Base-by-base conservation (phyloP, 441 rosid species). In the Euphorbia neoarborescens region DNA sequence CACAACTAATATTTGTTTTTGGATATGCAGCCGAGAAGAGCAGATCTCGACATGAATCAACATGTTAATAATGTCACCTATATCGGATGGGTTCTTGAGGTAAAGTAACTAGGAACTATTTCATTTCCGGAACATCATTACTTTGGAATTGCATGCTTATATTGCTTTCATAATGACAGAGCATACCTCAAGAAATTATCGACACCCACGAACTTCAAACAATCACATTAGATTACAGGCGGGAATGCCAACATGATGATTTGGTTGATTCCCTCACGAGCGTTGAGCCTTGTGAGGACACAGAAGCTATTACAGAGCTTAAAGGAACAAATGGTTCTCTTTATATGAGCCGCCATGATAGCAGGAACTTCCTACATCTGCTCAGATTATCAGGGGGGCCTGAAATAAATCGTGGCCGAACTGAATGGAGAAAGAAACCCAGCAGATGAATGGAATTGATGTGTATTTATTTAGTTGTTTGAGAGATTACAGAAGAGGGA, bases 81-180 rank as follows among this genome's bases (percentile, higher is more conserved):
- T 66, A 86, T 94, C 34, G 96, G 96, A 79, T 94, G 99, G 99
- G 87, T 88, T 81, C 88, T 94, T 14, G 99, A 94, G 97, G 99
- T 91, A 32, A 54, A 24, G 28, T 37, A 24, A 65, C 42, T 54
- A 20, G 13, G 13, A 56, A 38, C 48, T 40, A 44, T 44, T 44
- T 17, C 15, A 44, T 59, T 63, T 58, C 42, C 62, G 60, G 6
- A 27, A 76, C 20, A 20, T 65, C 62, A 17, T 34, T 51, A 13
- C 22, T 24, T 56, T 30, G 2, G 13, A 71, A 51, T 51, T 4
- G 7, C n/a, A 34, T 34, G 32, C 67, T 65, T 60, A 66, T 9
- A 15, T 66, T 11, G 1, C 19, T 66, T 15, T 74, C 50, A 64
- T n/a, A 40, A 48, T 80, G 77, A 60, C 88, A 94, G 99, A 94